Conservation (phyloP, 352 stramenopile species). For the Pythium sp. region DNA sequence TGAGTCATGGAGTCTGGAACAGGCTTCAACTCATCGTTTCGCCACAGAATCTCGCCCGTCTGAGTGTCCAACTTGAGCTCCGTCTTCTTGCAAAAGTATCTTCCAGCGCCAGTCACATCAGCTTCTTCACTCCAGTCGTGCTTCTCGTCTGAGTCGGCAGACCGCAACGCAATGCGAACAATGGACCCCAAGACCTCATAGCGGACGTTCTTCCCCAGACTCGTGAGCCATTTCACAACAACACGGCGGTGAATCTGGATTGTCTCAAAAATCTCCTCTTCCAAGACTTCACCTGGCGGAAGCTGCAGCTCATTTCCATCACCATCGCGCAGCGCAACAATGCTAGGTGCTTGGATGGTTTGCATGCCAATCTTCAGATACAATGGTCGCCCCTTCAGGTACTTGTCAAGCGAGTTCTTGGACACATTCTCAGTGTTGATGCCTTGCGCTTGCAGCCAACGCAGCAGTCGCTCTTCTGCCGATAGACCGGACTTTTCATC, state of each 20-base stretch:
- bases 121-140: conserved; percentile 71
- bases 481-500: conserved; percentile 48
- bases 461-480: conserved; percentile 75
- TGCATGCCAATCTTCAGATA: conserved; percentile 89
- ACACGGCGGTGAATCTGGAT: conserved; percentile 78
- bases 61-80: conserved; percentile 87
- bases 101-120: conserved; percentile 47
- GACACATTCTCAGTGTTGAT: conserved; percentile 86
- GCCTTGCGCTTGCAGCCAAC: conserved; percentile 88
- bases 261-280: conserved; percentile 84
- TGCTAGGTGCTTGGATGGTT: conserved; percentile 84
- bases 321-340: conserved; percentile 53
- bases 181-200: conserved; percentile 58
- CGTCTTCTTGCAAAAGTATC: conserved; percentile 69
- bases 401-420: conserved; percentile 82
- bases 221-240: conserved; percentile 69
- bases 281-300: conserved; percentile 77
- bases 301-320: conserved; percentile 64
- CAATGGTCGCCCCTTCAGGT: conserved; percentile 77
- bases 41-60: conserved; percentile 87
- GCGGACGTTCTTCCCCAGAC: conserved; percentile 25
- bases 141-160: conserved; percentile 41
- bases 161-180: conserved; percentile 73
- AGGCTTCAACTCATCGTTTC: conserved; percentile 88
- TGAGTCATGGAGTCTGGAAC: conserved; percentile 91